Base-by-base conservation (phyloP, 148 eudicot species). In the Cornus suecica region DNA sequence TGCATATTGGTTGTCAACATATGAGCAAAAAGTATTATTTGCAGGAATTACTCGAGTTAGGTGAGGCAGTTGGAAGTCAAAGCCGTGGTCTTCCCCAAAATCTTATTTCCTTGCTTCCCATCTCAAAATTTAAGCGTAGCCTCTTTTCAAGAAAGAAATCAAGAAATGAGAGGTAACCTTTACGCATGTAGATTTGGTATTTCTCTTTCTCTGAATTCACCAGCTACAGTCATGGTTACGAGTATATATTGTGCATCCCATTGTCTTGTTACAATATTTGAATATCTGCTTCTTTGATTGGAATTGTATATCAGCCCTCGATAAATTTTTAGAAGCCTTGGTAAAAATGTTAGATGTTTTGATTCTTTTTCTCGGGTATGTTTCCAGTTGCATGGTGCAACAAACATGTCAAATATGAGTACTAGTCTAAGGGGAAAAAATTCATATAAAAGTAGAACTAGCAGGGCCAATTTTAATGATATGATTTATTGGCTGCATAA, bases 1-100 rank as follows among this genome's bases (percentile, higher is more conserved):
- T 20, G 61, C 1, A 54, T 27, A 71, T 58, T 5, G 20, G 67
- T 3, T 37, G 7, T 37, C 42, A 66, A 48, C 51, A 54, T 66
- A 58, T 3, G 24, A 28, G 13, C 64, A 34, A 29, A 22, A 26
- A 20, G 29, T 74, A n/a, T 34, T 15, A 74, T 62, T 25, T 71
- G 72, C 91, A 94, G 99, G 99, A 94, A 78, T 80, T 94, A 78
- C 90, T 94, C 61, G 99, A 94, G 74, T 77, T 94, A 79, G 97
- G 99, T 24, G 99, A 94, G 82, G 74, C 90, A 72, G 99, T 94
- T 78, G 97, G 99, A 78, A 88, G 88, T 78, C 99, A 94, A 79
- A 90, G 88, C 79, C 89, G 97, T 77, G 99, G 99, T 72, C 99
- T 94, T 76, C 84, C 99, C 34, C 90, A 86, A 69, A 88, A 92